These are phyloP conservation scores for Arthrobotrys conoides DNA, from an alignment of 2,329 filamentous ascomycete genomes.

Conservation along the genomic window DNA sequence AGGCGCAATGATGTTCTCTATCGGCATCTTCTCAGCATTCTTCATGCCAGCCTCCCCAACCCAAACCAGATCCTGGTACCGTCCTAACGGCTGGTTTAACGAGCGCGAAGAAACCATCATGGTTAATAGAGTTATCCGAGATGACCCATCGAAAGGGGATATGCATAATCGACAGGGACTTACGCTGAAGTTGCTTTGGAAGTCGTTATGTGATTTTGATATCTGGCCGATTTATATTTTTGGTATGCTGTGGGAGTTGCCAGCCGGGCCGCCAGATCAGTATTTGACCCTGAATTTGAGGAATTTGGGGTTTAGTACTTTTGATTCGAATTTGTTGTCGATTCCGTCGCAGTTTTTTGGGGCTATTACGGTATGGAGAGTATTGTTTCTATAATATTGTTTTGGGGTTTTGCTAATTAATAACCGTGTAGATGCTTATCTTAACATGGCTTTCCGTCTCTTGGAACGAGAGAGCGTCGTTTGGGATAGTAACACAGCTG, in stretches of 20 bases:
- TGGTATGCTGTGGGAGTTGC: constrained; percentile 72
- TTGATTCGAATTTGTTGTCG: constrained; percentile 75
- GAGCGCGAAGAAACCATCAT: constrained; percentile 79
- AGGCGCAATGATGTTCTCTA: constrained; percentile 70
- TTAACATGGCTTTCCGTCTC: constrained; percentile 71
- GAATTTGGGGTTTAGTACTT: constrained; percentile 73
- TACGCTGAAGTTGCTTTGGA: constrained; percentile 70
- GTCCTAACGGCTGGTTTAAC: constrained; percentile 76
- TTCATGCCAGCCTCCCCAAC: constrained; percentile 77
- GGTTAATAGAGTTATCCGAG: constrained; percentile 75
- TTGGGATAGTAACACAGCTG: constrained; percentile 71
- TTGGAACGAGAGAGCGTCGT: constrained; percentile 71
- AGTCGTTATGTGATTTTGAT: constrained; percentile 74
- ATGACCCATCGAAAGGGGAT: constrained; percentile 74
- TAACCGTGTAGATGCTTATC: constrained; percentile 67
- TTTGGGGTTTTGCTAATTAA: neutral
- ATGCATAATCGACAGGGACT: constrained; percentile 76
- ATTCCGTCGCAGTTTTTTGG: constrained; percentile 71
- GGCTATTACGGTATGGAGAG: constrained; percentile 70
- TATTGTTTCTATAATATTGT: neutral
- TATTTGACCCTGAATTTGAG: constrained; percentile 75
- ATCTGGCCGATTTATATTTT: constrained; percentile 73
- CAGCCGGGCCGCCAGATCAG: constrained; percentile 68
- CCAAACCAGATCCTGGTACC: constrained; percentile 75
- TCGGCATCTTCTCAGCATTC: constrained; percentile 72